A percentile compares a stretch with the other conserved stretches of the same genome.
phyloP scores from a whole-genome alignment of 2,329 filamentous ascomycete species.

The Paecilomyces dactylethromorphus region DNA sequence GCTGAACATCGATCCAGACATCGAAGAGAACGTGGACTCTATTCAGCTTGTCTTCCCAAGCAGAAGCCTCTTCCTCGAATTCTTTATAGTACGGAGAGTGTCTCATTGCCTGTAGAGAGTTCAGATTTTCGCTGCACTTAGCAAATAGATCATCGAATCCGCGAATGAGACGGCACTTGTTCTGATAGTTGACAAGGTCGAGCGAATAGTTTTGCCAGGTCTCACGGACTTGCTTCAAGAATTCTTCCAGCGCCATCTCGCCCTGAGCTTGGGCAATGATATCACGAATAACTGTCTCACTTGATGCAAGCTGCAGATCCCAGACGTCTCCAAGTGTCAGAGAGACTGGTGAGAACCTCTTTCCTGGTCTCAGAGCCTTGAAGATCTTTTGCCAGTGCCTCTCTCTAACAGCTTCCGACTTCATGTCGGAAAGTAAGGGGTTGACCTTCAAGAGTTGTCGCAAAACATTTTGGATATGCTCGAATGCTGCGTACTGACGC shows the following conservation, averaged over 20 bases:
- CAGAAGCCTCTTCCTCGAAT: conserved; percentile 93
- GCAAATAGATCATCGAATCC: conserved; percentile 98
- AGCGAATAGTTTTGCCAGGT: conserved; percentile 94
- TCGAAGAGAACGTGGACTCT: conserved; percentile 96
- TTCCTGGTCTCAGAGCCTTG: conserved; percentile 86
- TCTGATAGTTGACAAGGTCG: conserved; percentile 94
- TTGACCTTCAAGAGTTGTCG: conserved; percentile 89
- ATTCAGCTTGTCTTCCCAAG: conserved; percentile 98
- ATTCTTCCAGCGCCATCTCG: conserved; percentile 97
- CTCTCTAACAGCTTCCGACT: conserved; percentile 93
- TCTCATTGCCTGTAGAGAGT: conserved; percentile 96
- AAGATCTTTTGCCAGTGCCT: conserved; percentile 98
- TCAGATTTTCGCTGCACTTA: conserved; percentile 96
- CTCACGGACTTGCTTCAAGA: conserved; percentile 90
- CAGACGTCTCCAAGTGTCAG: conserved; percentile 98
- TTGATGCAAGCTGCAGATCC: conserved; percentile 87
- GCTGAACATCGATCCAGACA: conserved; percentile 99
- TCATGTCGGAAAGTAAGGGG: conserved; percentile 76
- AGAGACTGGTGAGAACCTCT: conserved; percentile 86
- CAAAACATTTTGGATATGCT: conserved; percentile 89
- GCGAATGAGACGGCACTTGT: conserved; percentile 92
- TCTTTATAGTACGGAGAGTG: conserved; percentile 99
- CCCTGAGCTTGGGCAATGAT: conserved; percentile 95
- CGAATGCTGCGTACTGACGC: conserved; percentile 99
- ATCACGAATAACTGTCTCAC: conserved; percentile 79